Evolutionary conservation across 73 alveolate species (phyloP).

Genomic region (Durusdinium trenchii): DNA sequence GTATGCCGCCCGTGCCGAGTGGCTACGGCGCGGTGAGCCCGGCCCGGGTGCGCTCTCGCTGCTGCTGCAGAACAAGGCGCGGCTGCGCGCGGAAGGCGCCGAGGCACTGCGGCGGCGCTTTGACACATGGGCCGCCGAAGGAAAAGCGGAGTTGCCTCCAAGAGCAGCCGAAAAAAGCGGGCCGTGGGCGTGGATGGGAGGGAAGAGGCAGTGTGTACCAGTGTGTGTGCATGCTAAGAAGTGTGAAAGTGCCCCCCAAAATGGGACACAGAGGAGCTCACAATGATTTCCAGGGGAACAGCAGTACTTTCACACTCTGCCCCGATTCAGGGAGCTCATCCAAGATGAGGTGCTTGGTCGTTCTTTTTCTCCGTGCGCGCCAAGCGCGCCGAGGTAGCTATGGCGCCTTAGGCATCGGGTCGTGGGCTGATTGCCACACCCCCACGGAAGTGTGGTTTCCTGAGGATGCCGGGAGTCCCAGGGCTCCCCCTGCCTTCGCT

Average conservation of each 20-base stretch:
- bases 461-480: conserved; percentile 42
- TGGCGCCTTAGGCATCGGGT: conserved; percentile 85
- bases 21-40: conserved; percentile 7
- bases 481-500: too few relatives aligned
- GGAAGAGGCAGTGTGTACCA: too few relatives aligned
- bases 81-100: conserved; percentile 33
- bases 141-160: too few relatives aligned
- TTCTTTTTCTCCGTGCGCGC: too few relatives aligned
- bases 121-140: not conserved
- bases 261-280: not conserved
- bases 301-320: not conserved
- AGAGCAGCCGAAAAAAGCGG: not conserved
- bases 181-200: not conserved
- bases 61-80: conserved; percentile 90
- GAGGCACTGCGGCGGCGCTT: conserved; percentile 40
- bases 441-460: conserved; percentile 95
- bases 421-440: conserved; percentile 86
- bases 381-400: conserved; percentile 69
- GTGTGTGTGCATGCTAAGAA: too few relatives aligned
- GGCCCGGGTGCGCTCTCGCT: conserved; percentile 60
- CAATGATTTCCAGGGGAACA: not conserved
- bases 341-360: too few relatives aligned
- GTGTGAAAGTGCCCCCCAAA: not conserved
- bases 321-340: not conserved
- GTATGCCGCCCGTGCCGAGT: conserved; percentile 45